Percentiles rank a stretch among this genome's conserved stretches.
Conservation (phyloP, 2,329 filamentous ascomycete species). For the Cercospora sojina region DNA sequence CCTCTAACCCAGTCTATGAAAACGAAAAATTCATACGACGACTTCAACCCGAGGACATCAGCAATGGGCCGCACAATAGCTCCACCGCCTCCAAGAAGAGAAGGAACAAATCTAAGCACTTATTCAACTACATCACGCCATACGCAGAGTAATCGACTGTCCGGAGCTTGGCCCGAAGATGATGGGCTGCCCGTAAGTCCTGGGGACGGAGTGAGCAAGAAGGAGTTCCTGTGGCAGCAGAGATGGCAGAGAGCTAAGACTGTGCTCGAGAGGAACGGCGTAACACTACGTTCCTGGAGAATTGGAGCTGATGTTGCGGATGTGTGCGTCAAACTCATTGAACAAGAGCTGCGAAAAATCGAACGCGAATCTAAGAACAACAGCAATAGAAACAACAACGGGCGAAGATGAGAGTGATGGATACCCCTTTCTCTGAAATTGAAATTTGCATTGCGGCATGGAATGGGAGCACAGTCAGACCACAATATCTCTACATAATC, state of each 20-base stretch:
- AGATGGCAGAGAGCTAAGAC: slow-evolving; percentile 65
- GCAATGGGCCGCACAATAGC: slow-evolving; percentile 20
- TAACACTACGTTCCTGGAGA: slow-evolving; percentile 71
- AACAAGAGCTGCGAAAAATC: slow-evolving; percentile 51
- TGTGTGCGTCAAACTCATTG: slow-evolving; percentile 65
- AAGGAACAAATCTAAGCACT: slow-evolving; percentile 34
- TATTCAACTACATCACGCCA: slow-evolving; percentile 35
- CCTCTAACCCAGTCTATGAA: slow-evolving; percentile 22
- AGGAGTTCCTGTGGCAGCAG: slow-evolving; percentile 69
- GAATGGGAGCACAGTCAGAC: neutral
- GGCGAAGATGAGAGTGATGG: neutral
- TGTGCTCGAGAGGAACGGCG: slow-evolving; percentile 62
- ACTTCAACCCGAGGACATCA: slow-evolving; percentile 20
- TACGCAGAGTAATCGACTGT: slow-evolving; percentile 37
- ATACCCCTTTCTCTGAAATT: neutral
- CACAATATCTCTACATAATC: neutral
- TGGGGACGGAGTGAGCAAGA: slow-evolving; percentile 57
- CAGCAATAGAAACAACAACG: neutral
- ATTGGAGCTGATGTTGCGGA: slow-evolving; percentile 67
- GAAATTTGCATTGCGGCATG: neutral
- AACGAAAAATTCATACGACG: slow-evolving; percentile 25
- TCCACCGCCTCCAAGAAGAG: slow-evolving; percentile 33
- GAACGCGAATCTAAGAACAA: slow-evolving; percentile 27
- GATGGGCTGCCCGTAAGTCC: slow-evolving; percentile 35
- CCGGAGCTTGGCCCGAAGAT: slow-evolving; percentile 31